phyloP scores from a whole-genome alignment of 225 moss, liverwort and hornwort genomes.

The Lunularia cruciata region DNA sequence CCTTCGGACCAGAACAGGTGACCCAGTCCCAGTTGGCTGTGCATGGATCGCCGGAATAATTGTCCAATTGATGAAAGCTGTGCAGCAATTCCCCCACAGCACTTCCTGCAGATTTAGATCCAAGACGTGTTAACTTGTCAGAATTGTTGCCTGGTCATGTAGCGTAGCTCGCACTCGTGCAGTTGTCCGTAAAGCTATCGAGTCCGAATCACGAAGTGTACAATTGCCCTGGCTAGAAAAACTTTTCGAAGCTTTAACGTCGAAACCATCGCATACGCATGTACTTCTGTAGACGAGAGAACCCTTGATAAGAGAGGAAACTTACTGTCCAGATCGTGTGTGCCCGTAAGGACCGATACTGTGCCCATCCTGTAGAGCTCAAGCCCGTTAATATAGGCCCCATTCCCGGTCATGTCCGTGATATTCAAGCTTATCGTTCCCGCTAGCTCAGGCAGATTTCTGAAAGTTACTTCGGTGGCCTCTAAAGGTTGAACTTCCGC shows the following conservation, averaged over 20 bases:
- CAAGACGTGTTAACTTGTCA: background rate
- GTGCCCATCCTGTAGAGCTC: slow-evolving; percentile 4
- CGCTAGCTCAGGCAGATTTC: background rate
- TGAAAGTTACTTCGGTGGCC: background rate
- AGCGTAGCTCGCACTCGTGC: too few relatives aligned
- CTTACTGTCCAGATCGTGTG: background rate
- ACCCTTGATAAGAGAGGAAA: background rate
- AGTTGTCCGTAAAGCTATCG: too few relatives aligned
- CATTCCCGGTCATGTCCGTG: background rate
- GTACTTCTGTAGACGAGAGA: too few relatives aligned
- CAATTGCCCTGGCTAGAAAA: too few relatives aligned
- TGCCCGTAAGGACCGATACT: background rate
- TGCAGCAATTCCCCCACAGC: background rate
- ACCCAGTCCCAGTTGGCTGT: slow-evolving; percentile 14
- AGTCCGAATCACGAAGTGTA: too few relatives aligned
- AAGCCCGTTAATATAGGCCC: background rate
- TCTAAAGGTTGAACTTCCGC: background rate
- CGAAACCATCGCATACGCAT: too few relatives aligned
- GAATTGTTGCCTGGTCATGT: background rate
- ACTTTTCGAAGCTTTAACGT: too few relatives aligned
- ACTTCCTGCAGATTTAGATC: background rate
- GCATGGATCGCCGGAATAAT: slow-evolving; percentile 7
- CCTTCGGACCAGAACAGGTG: background rate
- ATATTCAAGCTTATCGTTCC: background rate
- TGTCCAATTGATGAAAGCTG: background rate